phyloP scores from a whole-genome alignment of 2,329 filamentous ascomycete species.

The Fusarium drepaniforme region DNA sequence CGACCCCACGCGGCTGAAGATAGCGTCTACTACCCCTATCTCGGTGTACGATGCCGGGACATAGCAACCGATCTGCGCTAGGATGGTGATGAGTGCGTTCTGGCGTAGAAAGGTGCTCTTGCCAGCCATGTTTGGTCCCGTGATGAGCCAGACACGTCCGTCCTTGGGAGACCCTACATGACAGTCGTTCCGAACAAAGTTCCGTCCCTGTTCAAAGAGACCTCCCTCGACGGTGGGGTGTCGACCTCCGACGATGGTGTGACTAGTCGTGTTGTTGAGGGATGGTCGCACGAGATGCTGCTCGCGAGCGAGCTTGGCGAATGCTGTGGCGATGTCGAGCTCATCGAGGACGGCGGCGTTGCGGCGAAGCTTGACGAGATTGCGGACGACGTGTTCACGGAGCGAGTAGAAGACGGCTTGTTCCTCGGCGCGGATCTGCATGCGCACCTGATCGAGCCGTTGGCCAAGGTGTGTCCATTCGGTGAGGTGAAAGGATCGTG shows the following conservation, averaged over 20 bases:
- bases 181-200: slow-evolving; percentile 89
- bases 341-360: slow-evolving; percentile 95
- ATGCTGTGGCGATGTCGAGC: slow-evolving; percentile 89
- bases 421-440: slow-evolving; percentile 87
- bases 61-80: slow-evolving; percentile 93
- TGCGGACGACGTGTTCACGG: slow-evolving; percentile 80
- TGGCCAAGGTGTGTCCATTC: slow-evolving; percentile 88
- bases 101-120: slow-evolving; percentile 97
- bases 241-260: slow-evolving; percentile 86
- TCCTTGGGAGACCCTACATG: slow-evolving; percentile 77
- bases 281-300: slow-evolving; percentile 80
- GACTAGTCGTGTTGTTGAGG: slow-evolving; percentile 72
- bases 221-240: slow-evolving; percentile 94
- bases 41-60: slow-evolving; percentile 90
- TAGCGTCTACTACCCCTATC: slow-evolving; percentile 92
- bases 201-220: slow-evolving; percentile 81
- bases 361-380: slow-evolving; percentile 86
- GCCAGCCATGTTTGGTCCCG: slow-evolving; percentile 97
- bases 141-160: slow-evolving; percentile 75
- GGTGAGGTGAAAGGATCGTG: slow-evolving; percentile 84
- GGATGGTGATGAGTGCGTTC: slow-evolving; percentile 92
- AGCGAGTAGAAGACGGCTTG: slow-evolving; percentile 81
- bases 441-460: slow-evolving; percentile 80
- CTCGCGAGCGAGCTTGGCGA: slow-evolving; percentile 82
- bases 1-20: slow-evolving; percentile 93